Conservation (phyloP, 805 yeast species). For the Scheffersomyces amazonensis region DNA sequence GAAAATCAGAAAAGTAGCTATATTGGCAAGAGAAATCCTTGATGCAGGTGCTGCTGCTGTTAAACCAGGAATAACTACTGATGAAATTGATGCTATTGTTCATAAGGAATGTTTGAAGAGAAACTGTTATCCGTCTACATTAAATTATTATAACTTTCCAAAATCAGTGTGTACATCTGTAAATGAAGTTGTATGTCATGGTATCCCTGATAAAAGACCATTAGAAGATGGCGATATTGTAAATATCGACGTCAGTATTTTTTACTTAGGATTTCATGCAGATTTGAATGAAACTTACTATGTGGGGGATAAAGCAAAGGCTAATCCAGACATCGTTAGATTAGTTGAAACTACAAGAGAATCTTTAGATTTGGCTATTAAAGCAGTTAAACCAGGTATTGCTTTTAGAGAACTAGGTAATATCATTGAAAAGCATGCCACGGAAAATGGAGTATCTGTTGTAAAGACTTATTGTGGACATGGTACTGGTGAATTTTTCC, state of each 20-base stretch:
- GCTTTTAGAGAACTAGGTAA: constrained; percentile 86
- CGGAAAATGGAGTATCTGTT: constrained; percentile 73
- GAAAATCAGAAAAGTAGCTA: constrained; percentile 72
- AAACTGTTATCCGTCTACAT: constrained; percentile 90
- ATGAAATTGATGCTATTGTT: constrained; percentile 80
- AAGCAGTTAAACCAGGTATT: constrained; percentile 84
- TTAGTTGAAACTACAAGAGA: constrained; percentile 88
- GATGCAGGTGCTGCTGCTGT: constrained; percentile 84
- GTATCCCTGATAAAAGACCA: constrained; percentile 88
- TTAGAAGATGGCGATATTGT: constrained; percentile 92
- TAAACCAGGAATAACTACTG: constrained; percentile 89
- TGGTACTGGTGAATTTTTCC: constrained; percentile 85
- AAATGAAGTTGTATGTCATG: constrained; percentile 95
- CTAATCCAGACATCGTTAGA: constrained; percentile 79
- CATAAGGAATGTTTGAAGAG: constrained; percentile 87
- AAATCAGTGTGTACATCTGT: constrained; percentile 90
- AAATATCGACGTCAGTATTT: constrained; percentile 84
- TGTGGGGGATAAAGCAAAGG: constrained; percentile 83
- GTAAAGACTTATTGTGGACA: constrained; percentile 93
- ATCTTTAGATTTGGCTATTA: constrained; percentile 79
- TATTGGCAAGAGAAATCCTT: constrained; percentile 79
- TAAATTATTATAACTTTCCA: constrained; percentile 92
- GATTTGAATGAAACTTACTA: constrained; percentile 96
- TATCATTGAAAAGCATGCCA: constrained; percentile 83
- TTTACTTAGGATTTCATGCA: constrained; percentile 85